Conservation (phyloP, 2,329 filamentous ascomycete genomes). For the Talaromyces piceae region DNA sequence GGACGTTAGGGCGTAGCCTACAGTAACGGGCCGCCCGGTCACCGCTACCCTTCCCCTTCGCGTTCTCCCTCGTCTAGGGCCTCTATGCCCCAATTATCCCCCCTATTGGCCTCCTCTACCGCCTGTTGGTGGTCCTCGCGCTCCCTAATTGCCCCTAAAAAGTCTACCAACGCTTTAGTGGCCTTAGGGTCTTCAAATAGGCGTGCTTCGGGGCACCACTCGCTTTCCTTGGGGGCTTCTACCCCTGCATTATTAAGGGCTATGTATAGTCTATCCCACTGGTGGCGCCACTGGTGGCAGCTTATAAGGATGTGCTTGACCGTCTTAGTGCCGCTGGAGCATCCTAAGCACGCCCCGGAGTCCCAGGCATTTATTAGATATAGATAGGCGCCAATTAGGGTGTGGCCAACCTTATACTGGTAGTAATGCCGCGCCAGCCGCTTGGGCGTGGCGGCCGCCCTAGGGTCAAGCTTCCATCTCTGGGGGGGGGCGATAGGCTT, state of each 20-base stretch:
- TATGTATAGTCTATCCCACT: neutral
- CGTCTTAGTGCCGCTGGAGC: neutral
- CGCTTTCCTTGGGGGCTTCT: neutral
- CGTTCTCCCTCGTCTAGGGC: too few species aligned
- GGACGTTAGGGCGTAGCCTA: too few species aligned
- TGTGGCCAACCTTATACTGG: conserved; percentile 1
- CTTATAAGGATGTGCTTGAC: neutral
- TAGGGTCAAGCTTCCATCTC: neutral
- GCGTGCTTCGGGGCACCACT: neutral
- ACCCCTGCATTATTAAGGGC: neutral
- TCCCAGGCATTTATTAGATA: neutral
- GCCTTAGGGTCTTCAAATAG: too few species aligned
- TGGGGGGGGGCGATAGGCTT: neutral
- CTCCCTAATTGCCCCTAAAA: too few species aligned
- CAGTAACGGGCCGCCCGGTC: too few species aligned
- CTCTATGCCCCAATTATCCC: too few species aligned
- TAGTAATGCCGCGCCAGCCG: neutral
- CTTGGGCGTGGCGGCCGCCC: neutral
- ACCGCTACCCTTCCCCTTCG: too few species aligned
- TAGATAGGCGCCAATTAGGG: conserved; percentile 1
- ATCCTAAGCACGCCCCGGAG: neutral
- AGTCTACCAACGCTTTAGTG: too few species aligned
- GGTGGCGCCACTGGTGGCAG: neutral
- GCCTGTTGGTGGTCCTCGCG: too few species aligned
- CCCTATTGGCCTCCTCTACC: too few species aligned